phyloP scores from a whole-genome alignment of 352 stramenopile species.

The Globisporangium irregulare region DNA sequence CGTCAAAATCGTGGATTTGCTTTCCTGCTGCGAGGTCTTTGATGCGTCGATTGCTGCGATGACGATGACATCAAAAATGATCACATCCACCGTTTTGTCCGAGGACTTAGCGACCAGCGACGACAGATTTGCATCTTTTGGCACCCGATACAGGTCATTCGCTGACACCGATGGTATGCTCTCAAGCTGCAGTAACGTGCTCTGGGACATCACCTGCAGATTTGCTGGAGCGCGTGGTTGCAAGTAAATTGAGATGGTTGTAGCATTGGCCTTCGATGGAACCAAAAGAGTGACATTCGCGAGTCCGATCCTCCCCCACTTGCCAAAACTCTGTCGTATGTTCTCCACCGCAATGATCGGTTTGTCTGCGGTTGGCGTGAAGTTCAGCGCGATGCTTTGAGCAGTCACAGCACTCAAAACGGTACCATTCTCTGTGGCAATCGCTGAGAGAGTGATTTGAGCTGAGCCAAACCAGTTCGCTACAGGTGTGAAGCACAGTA shows the following conservation, averaged over 20 bases:
- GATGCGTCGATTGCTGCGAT: slow-evolving; percentile 33
- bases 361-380: slow-evolving; percentile 38
- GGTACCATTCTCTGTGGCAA: slow-evolving; percentile 33
- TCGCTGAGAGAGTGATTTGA: slow-evolving; percentile 28
- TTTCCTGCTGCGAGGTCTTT: slow-evolving; percentile 31
- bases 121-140: slow-evolving; percentile 22
- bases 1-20: slow-evolving; percentile 21
- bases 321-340: slow-evolving; percentile 29
- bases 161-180: slow-evolving; percentile 28
- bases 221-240: slow-evolving; percentile 20
- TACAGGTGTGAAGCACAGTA: slow-evolving; percentile 26
- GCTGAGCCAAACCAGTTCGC: slow-evolving; percentile 36
- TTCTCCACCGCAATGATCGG: slow-evolving; percentile 35
- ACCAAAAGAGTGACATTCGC: slow-evolving; percentile 29
- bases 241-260: slow-evolving; percentile 33
- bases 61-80: slow-evolving; percentile 37
- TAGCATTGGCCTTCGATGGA: slow-evolving; percentile 31
- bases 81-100: slow-evolving; percentile 22
- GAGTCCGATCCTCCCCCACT: slow-evolving; percentile 36
- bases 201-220: slow-evolving; percentile 41
- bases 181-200: slow-evolving; percentile 27
- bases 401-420: slow-evolving; percentile 20
- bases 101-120: slow-evolving; percentile 28
- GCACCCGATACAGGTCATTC: slow-evolving; percentile 32
- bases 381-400: slow-evolving; percentile 21